Percentiles rank a stretch among this genome's conserved stretches.
Conservation (phyloP, 1,139 yeast species). For the Sugiyamaella pinicola region DNA sequence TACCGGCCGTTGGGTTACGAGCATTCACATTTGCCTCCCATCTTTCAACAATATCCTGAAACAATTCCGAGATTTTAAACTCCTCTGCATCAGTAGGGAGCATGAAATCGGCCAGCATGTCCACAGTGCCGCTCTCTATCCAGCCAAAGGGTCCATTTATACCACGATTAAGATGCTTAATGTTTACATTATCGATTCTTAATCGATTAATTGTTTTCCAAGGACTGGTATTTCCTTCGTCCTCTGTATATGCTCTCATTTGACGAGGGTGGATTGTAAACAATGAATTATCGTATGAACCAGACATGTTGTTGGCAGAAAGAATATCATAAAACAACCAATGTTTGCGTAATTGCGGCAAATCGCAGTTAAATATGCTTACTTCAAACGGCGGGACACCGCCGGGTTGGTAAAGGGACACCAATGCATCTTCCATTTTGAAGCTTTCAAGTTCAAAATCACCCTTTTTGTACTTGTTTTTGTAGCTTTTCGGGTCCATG, state of each 20-base stretch:
- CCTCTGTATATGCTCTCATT: conserved; percentile 38
- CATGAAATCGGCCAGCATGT: conserved; percentile 87
- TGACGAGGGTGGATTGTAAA: conserved; percentile 88
- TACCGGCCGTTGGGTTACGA: conserved; percentile 20
- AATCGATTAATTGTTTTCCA: conserved; percentile 75
- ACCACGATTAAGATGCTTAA: conserved; percentile 89
- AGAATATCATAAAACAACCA: conserved; percentile 89
- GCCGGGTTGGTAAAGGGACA: conserved; percentile 78
- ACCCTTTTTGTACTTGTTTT: conserved; percentile 74
- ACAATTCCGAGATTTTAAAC: conserved; percentile 43
- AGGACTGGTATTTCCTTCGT: conserved; percentile 32
- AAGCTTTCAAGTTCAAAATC: conserved; percentile 90
- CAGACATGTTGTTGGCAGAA: conserved; percentile 83
- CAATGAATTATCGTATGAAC: conserved; percentile 88
- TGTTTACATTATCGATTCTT: conserved; percentile 78
- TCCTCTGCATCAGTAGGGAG: conserved; percentile 65
- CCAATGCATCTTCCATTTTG: conserved; percentile 79
- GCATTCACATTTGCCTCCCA: conserved; percentile 41
- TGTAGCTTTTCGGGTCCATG: conserved; percentile 81
- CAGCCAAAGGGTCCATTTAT: conserved; percentile 95
- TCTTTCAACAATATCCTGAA: conserved; percentile 46
- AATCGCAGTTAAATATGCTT: conserved; percentile 81
- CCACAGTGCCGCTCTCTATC: conserved; percentile 90
- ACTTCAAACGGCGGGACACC: conserved; percentile 78
- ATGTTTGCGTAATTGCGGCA: conserved; percentile 78